Percentiles rank a stretch among this genome's conserved stretches.
Evolutionary conservation across 2,329 filamentous ascomycete genomes (phyloP).

Genomic region (Xenoacremonium recifei): DNA sequence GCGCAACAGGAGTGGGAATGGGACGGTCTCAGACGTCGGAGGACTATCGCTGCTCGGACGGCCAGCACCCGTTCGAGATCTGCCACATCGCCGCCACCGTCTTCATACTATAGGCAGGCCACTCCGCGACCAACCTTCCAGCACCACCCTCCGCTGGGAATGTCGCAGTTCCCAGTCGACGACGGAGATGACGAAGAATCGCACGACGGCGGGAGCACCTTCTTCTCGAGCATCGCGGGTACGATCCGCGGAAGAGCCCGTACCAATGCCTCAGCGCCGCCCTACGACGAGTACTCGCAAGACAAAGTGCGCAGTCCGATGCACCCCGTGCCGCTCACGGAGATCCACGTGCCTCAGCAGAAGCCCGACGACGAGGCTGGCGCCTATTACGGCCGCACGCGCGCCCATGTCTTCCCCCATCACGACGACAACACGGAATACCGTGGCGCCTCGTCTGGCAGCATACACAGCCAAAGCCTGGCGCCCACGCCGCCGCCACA

Average conservation of each 20-base stretch:
- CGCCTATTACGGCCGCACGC: conserved; percentile 37
- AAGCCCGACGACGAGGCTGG: conserved; percentile 42
- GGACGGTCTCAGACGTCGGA: conserved; percentile 81
- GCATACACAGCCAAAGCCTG: conserved; percentile 35
- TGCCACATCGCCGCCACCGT: conserved; percentile 24
- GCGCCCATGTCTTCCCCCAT: conserved; percentile 45
- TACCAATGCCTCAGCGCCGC: conserved; percentile 31
- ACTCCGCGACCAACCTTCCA: conserved; percentile 21
- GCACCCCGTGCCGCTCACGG: conserved; percentile 61
- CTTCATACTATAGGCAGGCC: conserved; percentile 17
- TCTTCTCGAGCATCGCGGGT: conserved; percentile 57
- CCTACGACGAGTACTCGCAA: conserved; percentile 35
- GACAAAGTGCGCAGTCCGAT: conserved; percentile 52
- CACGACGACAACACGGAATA: conserved; percentile 50
- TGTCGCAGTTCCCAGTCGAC: conserved; percentile 73
- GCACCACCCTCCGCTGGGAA: conserved; percentile 60
- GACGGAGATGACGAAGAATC: conserved; percentile 56
- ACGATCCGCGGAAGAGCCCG: conserved; percentile 42
- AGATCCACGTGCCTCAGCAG: conserved; percentile 52
- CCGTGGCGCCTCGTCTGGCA: conserved; percentile 43
- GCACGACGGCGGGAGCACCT: conserved; percentile 45
- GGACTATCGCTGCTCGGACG: conserved; percentile 44
- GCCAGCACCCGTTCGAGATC: conserved; percentile 29
- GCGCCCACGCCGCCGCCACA: conserved; percentile 63
- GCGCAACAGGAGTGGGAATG: conserved; percentile 74